Evolutionary conservation across 257 asterid genomes (phyloP).

Genomic region (Fraxinus americana): DNA sequence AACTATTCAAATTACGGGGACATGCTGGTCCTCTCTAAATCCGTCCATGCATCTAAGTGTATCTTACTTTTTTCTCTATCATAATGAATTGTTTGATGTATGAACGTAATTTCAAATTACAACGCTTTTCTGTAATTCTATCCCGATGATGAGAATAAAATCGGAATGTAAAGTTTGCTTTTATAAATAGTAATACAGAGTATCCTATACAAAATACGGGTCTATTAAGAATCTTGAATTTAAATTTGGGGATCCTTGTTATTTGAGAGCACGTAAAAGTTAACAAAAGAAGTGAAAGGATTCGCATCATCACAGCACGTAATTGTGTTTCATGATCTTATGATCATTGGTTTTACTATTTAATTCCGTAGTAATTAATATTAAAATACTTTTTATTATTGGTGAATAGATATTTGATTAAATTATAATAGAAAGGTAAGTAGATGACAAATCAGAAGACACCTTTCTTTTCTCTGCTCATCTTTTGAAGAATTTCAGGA

Average conservation of each 20-base stretch:
- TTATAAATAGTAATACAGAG: not conserved
- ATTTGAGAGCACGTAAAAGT: not conserved
- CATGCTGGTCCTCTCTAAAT: too few relatives aligned
- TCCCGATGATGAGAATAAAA: not conserved
- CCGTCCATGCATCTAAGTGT: not conserved
- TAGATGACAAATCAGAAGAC: not conserved
- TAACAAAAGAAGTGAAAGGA: not conserved
- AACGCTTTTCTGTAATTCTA: too few relatives aligned
- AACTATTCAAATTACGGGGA: too few relatives aligned
- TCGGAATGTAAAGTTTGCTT: not conserved
- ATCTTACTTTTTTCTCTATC: not conserved
- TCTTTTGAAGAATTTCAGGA: not conserved
- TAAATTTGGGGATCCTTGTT: not conserved
- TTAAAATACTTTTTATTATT: not conserved
- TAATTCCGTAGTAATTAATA: not conserved
- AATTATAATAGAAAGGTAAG: not conserved
- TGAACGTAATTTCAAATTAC: too few relatives aligned
- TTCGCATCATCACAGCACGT: not conserved
- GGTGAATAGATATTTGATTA: not conserved
- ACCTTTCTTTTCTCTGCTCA: not conserved
- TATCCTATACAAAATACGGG: not conserved
- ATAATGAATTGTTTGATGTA: not conserved
- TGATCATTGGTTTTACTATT: not conserved
- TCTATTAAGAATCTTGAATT: not conserved
- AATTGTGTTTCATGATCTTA: not conserved